Evolutionary conservation across 768 basidiomycete species (phyloP).

Genomic region (Naganishia onofrii): DNA sequence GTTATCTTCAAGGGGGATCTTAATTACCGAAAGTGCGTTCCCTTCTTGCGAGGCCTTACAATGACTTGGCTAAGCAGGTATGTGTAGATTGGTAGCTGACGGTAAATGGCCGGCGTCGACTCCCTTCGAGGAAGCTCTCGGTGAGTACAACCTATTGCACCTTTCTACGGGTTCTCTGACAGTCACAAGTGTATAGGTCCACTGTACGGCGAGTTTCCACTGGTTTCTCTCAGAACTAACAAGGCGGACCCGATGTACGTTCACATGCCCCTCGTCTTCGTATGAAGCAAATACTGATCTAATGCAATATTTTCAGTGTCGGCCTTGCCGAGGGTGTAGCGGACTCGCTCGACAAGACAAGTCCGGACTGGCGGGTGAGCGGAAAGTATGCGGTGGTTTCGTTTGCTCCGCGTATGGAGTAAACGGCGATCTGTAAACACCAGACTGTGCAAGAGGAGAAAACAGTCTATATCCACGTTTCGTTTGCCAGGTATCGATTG

Average conservation of each 20-base stretch:
- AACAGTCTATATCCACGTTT: neutral
- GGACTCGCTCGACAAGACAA: constrained; percentile 63
- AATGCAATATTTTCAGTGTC: constrained; percentile 53
- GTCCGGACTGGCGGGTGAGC: constrained; percentile 46
- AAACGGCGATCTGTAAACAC: neutral
- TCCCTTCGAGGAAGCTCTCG: constrained; percentile 66
- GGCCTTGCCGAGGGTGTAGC: constrained; percentile 70
- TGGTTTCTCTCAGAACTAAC: constrained; percentile 83
- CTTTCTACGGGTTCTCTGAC: neutral
- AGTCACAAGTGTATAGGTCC: constrained; percentile 59
- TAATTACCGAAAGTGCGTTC: constrained; percentile 80
- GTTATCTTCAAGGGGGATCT: constrained; percentile 56
- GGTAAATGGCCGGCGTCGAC: constrained; percentile 81
- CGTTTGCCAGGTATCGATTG: neutral
- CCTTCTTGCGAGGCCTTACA: neutral
- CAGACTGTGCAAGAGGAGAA: neutral
- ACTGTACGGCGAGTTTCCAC: constrained; percentile 70
- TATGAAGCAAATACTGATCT: neutral
- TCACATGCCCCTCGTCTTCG: neutral
- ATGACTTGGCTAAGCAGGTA: neutral
- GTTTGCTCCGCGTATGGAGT: constrained; percentile 34
- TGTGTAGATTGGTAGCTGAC: constrained; percentile 77
- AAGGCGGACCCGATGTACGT: constrained; percentile 82
- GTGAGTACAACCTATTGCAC: constrained; percentile 24
- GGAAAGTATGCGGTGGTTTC: constrained; percentile 51